Conservation (phyloP, 129 eudicot species). For the Silybum marianum region DNA sequence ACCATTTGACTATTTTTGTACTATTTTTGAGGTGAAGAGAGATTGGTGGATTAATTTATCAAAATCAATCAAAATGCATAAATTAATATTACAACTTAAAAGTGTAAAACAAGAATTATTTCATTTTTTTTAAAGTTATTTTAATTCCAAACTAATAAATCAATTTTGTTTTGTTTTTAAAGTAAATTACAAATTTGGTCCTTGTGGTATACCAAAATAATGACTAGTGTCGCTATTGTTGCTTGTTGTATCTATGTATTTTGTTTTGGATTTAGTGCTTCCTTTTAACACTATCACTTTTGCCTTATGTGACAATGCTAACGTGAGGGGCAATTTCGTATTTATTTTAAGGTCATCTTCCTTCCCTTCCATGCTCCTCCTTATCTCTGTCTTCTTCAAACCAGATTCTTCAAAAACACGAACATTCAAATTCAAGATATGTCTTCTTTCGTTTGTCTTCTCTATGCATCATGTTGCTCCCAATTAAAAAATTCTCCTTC, state of each 20-base stretch:
- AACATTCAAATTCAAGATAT: no score
- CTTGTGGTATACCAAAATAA: not conserved
- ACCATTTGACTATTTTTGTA: constrained; percentile 16
- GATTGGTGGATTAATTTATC: not conserved
- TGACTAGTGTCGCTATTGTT: not conserved
- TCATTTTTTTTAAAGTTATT: not conserved
- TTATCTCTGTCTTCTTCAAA: not conserved
- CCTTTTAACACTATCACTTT: not conserved
- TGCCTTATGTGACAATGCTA: not conserved
- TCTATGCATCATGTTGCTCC: not conserved
- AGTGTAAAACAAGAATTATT: not conserved
- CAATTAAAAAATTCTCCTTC: not conserved
- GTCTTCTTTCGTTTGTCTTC: not conserved
- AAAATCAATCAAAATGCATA: not conserved
- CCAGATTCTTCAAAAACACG: no score
- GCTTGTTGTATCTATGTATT: not conserved
- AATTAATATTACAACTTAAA: not conserved
- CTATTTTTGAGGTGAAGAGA: constrained; percentile 13
- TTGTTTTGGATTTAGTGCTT: no score
- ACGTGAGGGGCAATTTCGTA: not conserved
- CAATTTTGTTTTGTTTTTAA: not conserved
- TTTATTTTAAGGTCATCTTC: not conserved
- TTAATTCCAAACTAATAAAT: no score
- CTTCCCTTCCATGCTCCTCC: not conserved
- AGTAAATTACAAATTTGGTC: not conserved